Percentiles rank a stretch among this genome's conserved stretches.
Evolutionary conservation across 1,284 basidiomycete genomes (phyloP).

Genomic region (Trichosporon faecale): DNA sequence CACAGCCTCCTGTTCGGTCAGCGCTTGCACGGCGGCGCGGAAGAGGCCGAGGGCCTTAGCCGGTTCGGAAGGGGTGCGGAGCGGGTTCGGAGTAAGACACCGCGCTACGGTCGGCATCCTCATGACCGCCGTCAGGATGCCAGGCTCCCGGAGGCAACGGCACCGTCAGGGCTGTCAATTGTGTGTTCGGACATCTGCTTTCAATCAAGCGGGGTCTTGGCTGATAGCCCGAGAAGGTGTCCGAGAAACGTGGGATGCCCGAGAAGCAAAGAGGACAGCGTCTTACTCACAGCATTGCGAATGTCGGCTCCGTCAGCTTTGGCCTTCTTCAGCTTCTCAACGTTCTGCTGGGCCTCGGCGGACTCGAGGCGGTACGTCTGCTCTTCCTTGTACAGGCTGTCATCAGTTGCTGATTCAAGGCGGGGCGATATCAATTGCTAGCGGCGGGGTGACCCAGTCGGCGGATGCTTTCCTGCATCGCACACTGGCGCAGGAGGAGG

Average conservation of each 20-base stretch:
- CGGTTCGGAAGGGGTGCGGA: too few relatives aligned
- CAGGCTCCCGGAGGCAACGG: background rate
- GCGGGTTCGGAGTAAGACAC: background rate
- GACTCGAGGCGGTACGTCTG: constrained; percentile 67
- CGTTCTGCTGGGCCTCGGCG: constrained; percentile 59
- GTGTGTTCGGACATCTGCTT: too few relatives aligned
- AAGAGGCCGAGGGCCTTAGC: too few relatives aligned
- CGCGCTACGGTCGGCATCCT: background rate
- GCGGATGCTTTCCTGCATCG: too few relatives aligned
- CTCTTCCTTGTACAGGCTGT: constrained; percentile 71
- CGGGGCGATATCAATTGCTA: background rate
- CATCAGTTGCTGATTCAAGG: background rate
- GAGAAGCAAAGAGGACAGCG: too few relatives aligned
- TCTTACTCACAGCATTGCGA: constrained; percentile 73
- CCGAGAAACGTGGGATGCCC: too few relatives aligned
- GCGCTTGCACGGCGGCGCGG: too few relatives aligned
- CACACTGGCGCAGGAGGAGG: too few relatives aligned
- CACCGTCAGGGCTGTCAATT: background rate
- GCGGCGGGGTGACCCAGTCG: background rate
- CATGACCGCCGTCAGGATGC: background rate
- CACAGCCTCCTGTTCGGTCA: constrained; percentile 61
- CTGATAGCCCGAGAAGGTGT: background rate
- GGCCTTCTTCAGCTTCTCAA: constrained; percentile 63
- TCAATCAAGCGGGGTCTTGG: too few relatives aligned
- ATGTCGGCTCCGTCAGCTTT: constrained; percentile 74